Evolutionary conservation across 352 stramenopile species (phyloP).

Genomic region (Ochromonadaceae sp.): DNA sequence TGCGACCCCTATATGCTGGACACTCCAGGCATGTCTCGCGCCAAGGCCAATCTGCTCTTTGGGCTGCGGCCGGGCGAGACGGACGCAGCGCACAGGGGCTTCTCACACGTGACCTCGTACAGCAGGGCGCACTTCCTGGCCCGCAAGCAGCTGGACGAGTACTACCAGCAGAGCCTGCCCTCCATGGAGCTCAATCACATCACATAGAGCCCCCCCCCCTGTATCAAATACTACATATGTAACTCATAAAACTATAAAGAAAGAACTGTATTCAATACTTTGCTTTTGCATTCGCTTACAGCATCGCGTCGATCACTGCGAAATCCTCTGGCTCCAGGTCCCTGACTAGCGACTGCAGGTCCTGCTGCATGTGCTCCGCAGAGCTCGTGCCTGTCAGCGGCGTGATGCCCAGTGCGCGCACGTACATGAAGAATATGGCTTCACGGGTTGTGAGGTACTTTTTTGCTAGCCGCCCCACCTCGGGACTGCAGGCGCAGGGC

Average conservation of each 20-base stretch:
- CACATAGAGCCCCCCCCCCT: not conserved
- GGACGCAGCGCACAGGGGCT: not conserved
- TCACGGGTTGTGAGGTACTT: conserved; percentile 1
- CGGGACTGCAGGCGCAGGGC: not conserved
- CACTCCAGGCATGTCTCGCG: not conserved
- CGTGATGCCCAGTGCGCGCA: not conserved
- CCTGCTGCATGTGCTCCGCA: not conserved
- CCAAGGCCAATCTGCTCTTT: not conserved
- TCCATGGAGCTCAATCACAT: not conserved
- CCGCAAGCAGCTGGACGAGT: not conserved
- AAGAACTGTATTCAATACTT: too few relatives aligned
- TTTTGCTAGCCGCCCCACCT: not conserved
- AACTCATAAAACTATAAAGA: too few relatives aligned
- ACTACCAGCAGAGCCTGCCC: not conserved
- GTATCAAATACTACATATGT: too few relatives aligned
- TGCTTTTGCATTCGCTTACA: too few relatives aligned
- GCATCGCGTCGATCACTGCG: too few relatives aligned
- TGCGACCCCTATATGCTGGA: conserved; percentile 6
- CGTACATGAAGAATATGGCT: conserved; percentile 2
- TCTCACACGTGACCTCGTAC: not conserved
- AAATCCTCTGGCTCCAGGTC: too few relatives aligned
- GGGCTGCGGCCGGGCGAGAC: not conserved
- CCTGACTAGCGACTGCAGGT: too few relatives aligned
- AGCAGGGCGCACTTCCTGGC: not conserved
- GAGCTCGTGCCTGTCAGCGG: not conserved